phyloP scores from a whole-genome alignment of 331 rosid species.

The Ulmus americana region DNA sequence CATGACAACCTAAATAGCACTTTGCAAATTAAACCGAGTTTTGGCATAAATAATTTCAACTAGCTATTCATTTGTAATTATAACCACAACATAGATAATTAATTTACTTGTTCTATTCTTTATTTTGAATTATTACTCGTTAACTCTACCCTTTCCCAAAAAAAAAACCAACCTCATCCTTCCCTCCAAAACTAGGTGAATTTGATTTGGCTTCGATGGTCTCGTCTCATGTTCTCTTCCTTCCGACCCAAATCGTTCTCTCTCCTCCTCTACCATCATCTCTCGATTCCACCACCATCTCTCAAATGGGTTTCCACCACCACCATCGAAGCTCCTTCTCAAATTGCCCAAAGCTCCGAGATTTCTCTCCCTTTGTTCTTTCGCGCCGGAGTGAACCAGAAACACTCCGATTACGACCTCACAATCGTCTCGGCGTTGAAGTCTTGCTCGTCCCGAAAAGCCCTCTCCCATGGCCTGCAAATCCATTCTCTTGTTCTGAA shows the following conservation, averaged over 20 bases:
- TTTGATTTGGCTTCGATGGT: conserved; percentile 10
- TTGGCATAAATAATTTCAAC: no score
- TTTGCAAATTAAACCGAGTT: no score
- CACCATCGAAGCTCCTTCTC: conserved; percentile 24
- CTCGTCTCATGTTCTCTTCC: conserved; percentile 40
- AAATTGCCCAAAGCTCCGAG: conserved; percentile 29
- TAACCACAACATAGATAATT: no score
- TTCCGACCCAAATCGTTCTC: conserved; percentile 29
- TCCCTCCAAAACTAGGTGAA: neutral
- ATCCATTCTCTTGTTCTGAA: conserved; percentile 54
- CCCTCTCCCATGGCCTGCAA: conserved; percentile 54
- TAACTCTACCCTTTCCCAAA: neutral
- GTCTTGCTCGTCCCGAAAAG: conserved; percentile 48
- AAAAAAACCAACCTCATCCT: neutral
- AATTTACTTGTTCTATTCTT: no score
- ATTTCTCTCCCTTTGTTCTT: conserved; percentile 40
- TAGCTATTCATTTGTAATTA: no score
- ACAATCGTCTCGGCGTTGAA: conserved; percentile 59
- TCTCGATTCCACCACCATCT: conserved; percentile 10
- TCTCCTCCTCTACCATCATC: conserved; percentile 7
- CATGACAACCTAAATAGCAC: no score
- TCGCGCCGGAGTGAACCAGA: conserved; percentile 29
- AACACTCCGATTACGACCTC: conserved; percentile 38
- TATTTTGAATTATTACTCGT: no score
- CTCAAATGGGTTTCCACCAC: conserved; percentile 49